Evolutionary conservation across 2,329 filamentous ascomycete genomes (phyloP), one percentile per base, ranked within the genome.

Genomic region (Phoma herbarum): DNA sequence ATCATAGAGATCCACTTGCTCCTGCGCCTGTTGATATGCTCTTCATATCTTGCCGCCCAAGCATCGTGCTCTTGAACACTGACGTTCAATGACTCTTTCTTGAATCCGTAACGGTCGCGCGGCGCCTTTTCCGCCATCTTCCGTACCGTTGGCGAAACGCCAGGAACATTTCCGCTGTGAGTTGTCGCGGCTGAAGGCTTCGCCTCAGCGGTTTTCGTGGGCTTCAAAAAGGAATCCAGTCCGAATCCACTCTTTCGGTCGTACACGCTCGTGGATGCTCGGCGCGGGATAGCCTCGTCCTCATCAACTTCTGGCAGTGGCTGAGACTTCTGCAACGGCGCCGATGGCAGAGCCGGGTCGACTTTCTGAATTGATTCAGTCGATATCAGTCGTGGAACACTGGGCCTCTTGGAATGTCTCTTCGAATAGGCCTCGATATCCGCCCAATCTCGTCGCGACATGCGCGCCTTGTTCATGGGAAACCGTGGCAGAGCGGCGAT

Each of bases 91-190:
- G 88, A 94, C 35, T 87, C 85, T 75, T 97, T 98, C 65, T 92
- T 91, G 80, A 98, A 98, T 3, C 94, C 94, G 71, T 97, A 97
- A 16, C 91, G 86, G 75, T 97, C 93, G 52, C 93, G 87, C 33
- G 79, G 77, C 5, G 78, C 70, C 12, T 74, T 69, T 11, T 60
- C 62, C 20, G 61, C 39, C 16, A 65, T 63, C 26, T 66, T 70
- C 14, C 64, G 62, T 31, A 70, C 45, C 14, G 55, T 55, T 14
- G 67, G 57, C 18, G 60, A 52, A 43, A 57, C 33, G 12, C 58
- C 59, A 4, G 31, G 51, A 1, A 48, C 51, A 18, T 60, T 52
- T 6, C 49, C 46, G n/a, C 44, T 39, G 18, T 63, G 52, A 5
- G 43, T 37, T 7, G 60, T 37, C 25, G 62, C 25, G 29, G 62